Evolutionary conservation across 2,329 filamentous ascomycete genomes (phyloP).

Genomic region (Tolypocladium guangdongense): DNA sequence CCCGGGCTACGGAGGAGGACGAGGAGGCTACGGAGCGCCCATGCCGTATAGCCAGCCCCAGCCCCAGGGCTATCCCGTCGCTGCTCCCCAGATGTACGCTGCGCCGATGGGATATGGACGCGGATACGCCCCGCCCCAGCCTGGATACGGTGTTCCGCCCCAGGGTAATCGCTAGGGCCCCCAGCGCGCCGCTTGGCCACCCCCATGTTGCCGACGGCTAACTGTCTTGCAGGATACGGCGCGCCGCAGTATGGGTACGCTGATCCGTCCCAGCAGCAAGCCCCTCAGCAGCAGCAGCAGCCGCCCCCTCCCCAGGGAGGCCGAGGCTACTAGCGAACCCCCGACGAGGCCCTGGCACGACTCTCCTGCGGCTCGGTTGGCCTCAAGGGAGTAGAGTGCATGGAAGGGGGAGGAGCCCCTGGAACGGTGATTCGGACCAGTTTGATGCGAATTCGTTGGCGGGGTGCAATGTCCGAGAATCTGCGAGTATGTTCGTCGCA

Average conservation of each 20-base stretch:
- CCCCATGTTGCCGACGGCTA: slow-evolving; percentile 2
- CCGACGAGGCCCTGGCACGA: not conserved
- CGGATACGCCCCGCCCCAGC: slow-evolving; percentile 24
- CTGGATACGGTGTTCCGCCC: slow-evolving; percentile 24
- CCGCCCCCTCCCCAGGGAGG: slow-evolving; percentile 11
- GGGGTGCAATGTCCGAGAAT: slow-evolving; percentile 3
- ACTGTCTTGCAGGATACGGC: slow-evolving; percentile 21
- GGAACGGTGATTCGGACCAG: not conserved
- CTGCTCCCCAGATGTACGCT: slow-evolving; percentile 25
- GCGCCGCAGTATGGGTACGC: slow-evolving; percentile 33
- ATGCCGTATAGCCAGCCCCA: slow-evolving; percentile 25
- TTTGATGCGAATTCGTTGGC: not conserved
- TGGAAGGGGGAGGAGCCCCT: not conserved
- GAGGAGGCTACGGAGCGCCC: slow-evolving; percentile 34
- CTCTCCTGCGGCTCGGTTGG: not conserved
- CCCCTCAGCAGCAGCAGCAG: slow-evolving; percentile 6
- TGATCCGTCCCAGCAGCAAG: slow-evolving; percentile 12
- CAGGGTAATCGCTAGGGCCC: slow-evolving; percentile 24
- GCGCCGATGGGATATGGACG: slow-evolving; percentile 24
- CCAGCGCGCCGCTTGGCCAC: not conserved
- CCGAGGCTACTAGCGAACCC: slow-evolving; percentile 9
- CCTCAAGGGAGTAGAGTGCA: not conserved
- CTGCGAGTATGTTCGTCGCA: slow-evolving; percentile 4
- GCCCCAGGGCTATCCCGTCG: slow-evolving; percentile 24
- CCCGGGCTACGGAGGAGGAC: slow-evolving; percentile 29